Evolutionary conservation across 306 rosid species (phyloP), one percentile per base, ranked within the genome.

Genomic region (Glycine tomentella): DNA sequence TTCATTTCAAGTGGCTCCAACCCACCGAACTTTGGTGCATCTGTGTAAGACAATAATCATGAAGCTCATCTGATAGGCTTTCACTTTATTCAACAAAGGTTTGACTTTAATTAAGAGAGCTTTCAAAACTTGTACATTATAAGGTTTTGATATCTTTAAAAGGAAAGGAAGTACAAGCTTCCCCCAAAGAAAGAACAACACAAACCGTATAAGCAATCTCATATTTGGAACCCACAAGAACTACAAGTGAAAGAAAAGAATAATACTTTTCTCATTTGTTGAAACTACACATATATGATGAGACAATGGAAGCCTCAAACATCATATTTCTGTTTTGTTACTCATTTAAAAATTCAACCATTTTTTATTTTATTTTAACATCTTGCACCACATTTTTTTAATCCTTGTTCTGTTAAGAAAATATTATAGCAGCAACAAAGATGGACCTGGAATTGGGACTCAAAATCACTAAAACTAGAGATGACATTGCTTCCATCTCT

Each of bases 381-480:
- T 9, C 46, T 3, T 16, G 59, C 65, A 75, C 73, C 62, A 69
- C 57, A 48, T 31, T 25, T 74, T 80, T 58, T 74, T 11, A 20
- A 48, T 57, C 61, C 52, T 71, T 48, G 36, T 63, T 71, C 70
- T 64, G 6, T 13, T 69, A 78, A 75, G 67, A 77, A 74, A 69
- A 57, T 5, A 79, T 25, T 36, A 67, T 20, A 66, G 45, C 12
- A 81, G 53, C 70, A 72, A 63, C 44, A 58, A 34, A 58, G 34
- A 94, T 95, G 98, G 95, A 87, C 79, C 77, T 90, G 4, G 95
- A 90, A 83, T 74, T 92, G 25, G 97, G 90, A 58, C 89, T 92
- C 82, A 91, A 91, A 79, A 78, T 92, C 88, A 92, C 87, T 13
- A 77, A 82, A 73, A 85, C 84, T 72, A 79, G 55, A 64, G 90